phyloP scores from a whole-genome alignment of 2,329 filamentous ascomycete species.

The Diaporthe citrichinensis region DNA sequence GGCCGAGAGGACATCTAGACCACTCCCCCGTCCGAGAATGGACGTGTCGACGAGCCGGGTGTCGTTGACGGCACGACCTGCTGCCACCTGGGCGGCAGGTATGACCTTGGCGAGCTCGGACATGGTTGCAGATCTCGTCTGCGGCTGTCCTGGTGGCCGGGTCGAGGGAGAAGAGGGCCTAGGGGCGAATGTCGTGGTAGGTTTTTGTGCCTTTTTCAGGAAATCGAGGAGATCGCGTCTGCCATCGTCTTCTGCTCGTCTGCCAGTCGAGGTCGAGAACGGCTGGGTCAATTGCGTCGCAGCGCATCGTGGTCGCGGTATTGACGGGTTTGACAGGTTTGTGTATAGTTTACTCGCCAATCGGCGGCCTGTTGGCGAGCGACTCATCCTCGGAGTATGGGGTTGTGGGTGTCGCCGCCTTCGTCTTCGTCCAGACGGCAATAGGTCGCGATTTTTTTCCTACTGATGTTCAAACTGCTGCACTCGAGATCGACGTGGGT shows the following conservation, averaged over 20 bases:
- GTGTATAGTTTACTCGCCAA: constrained; percentile 58
- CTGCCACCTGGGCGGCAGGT: constrained; percentile 32
- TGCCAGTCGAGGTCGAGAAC: constrained; percentile 40
- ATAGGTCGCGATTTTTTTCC: constrained; percentile 39
- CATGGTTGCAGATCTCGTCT: constrained; percentile 10
- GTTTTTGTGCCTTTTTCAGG: constrained; percentile 22
- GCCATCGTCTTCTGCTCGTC: constrained; percentile 29
- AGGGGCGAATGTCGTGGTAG: background rate
- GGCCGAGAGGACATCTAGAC: background rate
- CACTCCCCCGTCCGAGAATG: constrained; percentile 37
- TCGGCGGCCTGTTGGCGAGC: constrained; percentile 58
- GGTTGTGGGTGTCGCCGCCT: constrained; percentile 47
- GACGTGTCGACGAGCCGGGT: constrained; percentile 38
- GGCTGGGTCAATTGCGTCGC: constrained; percentile 27
- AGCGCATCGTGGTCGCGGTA: constrained; percentile 36
- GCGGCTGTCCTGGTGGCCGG: background rate
- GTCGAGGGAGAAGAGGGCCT: constrained; percentile 32
- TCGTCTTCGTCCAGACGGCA: constrained; percentile 7
- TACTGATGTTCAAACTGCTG: constrained; percentile 17
- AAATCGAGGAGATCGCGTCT: constrained; percentile 27
- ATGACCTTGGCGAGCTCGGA: constrained; percentile 19
- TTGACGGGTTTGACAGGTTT: constrained; percentile 45
- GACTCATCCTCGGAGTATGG: constrained; percentile 55
- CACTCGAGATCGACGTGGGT: constrained; percentile 4
- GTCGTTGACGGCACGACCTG: constrained; percentile 40